Conservation (phyloP, 306 rosid genomes). For the Begonia loranthoides region DNA sequence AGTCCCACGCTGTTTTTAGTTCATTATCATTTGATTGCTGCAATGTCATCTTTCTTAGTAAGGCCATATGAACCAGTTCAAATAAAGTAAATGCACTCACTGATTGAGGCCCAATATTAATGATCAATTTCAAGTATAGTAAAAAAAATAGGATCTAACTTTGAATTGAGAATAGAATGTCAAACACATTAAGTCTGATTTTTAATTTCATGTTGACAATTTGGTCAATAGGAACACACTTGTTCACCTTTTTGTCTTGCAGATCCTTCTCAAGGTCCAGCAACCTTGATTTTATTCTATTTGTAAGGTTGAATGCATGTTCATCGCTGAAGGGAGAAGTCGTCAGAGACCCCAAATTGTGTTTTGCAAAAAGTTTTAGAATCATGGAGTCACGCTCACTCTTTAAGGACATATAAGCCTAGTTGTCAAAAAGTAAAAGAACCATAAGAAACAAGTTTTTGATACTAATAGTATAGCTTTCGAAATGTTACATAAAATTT, state of each 20-base stretch:
- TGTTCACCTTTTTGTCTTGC: conserved; percentile 56
- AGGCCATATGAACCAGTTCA: conserved; percentile 2
- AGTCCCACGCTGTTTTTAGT: conserved; percentile 53
- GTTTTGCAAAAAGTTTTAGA: conserved; percentile 33
- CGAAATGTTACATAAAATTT: conserved; percentile 11
- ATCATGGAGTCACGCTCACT: conserved; percentile 64
- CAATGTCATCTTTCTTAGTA: conserved; percentile 12
- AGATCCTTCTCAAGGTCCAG: conserved; percentile 61
- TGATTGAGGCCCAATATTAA: no score
- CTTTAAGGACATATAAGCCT: conserved; percentile 67
- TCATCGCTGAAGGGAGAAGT: conserved; percentile 50
- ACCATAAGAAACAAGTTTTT: conserved; percentile 11
- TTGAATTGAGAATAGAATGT: no score
- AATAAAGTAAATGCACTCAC: not conserved
- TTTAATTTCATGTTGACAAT: no score
- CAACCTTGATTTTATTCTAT: conserved; percentile 56
- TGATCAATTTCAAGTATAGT: no score
- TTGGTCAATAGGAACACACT: no score
- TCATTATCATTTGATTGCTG: conserved; percentile 51
- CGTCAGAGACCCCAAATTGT: conserved; percentile 72
- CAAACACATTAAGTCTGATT: no score
- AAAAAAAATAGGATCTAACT: no score
- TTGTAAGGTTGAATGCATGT: conserved; percentile 46
- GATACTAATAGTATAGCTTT: conserved; percentile 5
- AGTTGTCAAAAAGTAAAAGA: conserved; percentile 23